Conservation (phyloP, 1,284 basidiomycete genomes). For the Cryptococcus floricola region DNA sequence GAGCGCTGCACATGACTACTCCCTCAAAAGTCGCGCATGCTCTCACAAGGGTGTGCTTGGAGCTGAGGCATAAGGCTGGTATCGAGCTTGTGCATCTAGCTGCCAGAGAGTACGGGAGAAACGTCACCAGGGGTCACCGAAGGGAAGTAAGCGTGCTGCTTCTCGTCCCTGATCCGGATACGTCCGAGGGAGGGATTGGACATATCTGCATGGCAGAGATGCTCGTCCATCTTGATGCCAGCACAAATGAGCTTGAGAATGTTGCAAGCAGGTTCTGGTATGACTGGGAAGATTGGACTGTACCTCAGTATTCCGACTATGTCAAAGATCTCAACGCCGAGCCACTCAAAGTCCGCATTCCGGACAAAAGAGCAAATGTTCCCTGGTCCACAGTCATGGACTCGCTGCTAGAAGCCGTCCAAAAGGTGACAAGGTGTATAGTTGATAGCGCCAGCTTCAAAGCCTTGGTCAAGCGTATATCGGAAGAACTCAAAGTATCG, state of each 20-base stretch:
- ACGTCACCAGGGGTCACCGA: neutral
- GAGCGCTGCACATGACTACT: neutral
- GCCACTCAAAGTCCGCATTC: neutral
- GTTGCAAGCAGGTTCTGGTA: slow-evolving; percentile 12
- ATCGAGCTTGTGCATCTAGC: slow-evolving; percentile 21
- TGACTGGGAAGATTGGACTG: slow-evolving; percentile 28
- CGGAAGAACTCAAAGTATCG: slow-evolving; percentile 7
- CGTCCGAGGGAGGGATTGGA: neutral
- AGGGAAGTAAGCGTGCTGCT: slow-evolving; percentile 16
- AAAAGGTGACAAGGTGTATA: neutral
- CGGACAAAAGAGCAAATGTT: slow-evolving; percentile 5
- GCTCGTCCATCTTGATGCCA: slow-evolving; percentile 7
- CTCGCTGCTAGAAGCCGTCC: neutral
- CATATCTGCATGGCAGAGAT: slow-evolving; percentile 24
- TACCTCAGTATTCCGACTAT: slow-evolving; percentile 4
- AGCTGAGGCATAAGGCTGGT: slow-evolving; percentile 13
- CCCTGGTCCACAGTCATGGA: slow-evolving; percentile 6
- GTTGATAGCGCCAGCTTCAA: neutral
- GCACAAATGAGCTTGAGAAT: neutral
- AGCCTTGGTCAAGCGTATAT: neutral
- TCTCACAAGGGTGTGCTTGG: slow-evolving; percentile 6
- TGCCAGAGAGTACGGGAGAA: slow-evolving; percentile 4
- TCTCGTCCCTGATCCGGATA: slow-evolving; percentile 14
- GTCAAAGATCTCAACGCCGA: neutral
- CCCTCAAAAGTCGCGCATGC: slow-evolving; percentile 3